These are phyloP conservation scores for Oidiodendron maius DNA, from an alignment of 495 filamentous ascomycete species.

Conservation along the genomic window DNA sequence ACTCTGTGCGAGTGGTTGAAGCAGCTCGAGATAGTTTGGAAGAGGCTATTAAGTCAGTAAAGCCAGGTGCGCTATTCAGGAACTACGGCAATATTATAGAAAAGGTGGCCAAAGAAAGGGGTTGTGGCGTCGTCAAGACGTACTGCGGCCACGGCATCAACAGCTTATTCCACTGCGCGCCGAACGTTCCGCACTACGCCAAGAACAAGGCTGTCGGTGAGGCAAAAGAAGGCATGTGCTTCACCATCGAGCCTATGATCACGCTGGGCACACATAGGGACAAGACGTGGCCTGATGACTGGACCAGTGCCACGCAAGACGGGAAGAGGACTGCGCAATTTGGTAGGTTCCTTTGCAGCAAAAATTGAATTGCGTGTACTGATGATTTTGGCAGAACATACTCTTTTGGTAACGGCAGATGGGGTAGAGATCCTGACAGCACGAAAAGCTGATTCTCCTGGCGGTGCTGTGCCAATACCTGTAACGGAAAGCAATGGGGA, in stretches of 20 bases:
- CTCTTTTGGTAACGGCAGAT: constrained; percentile 85
- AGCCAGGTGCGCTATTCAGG: constrained; percentile 79
- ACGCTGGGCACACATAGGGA: constrained; percentile 74
- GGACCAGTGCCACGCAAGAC: constrained; percentile 81
- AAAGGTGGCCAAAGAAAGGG: constrained; percentile 71
- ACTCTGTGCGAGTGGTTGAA: constrained; percentile 81
- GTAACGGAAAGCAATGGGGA: constrained; percentile 27
- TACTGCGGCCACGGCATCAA: constrained; percentile 91
- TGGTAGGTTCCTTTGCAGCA: constrained; percentile 22
- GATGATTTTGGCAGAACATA: constrained; percentile 87
- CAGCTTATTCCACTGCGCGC: constrained; percentile 75
- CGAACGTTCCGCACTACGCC: constrained; percentile 82
- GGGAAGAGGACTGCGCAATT: constrained; percentile 83
- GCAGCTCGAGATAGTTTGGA: constrained; percentile 73
- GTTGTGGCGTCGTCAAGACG: constrained; percentile 80
- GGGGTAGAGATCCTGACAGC: constrained; percentile 93
- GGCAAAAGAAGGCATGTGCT: constrained; percentile 86
- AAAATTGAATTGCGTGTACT: too few relatives aligned
- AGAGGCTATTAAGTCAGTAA: constrained; percentile 78
- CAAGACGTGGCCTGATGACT: constrained; percentile 85
- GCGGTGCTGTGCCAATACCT: constrained; percentile 71
- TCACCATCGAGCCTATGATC: constrained; percentile 93
- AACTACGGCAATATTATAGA: constrained; percentile 82
- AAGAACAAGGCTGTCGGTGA: constrained; percentile 88
- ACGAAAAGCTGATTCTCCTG: constrained; percentile 71